phyloP scores from a whole-genome alignment of 257 asterid genomes.

The Fraxinus quadrangulata region DNA sequence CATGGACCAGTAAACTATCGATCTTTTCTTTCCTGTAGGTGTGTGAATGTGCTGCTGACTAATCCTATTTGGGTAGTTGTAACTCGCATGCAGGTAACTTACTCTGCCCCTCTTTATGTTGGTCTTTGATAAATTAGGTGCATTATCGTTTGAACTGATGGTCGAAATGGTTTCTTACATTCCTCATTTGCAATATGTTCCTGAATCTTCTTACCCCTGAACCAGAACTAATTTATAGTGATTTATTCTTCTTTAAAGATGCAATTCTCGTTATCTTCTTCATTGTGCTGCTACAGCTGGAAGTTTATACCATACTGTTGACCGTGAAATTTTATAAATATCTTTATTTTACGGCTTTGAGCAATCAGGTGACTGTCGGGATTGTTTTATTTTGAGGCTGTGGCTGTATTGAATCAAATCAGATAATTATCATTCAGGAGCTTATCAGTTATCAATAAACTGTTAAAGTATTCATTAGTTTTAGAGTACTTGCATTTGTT shows the following conservation, averaged over 20 bases:
- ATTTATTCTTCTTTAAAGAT: not conserved
- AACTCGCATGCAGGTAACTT: slow-evolving; percentile 92
- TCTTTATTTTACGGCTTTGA: not conserved
- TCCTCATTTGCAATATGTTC: not conserved
- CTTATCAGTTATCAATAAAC: too few relatives aligned
- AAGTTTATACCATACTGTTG: not conserved
- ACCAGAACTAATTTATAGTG: not conserved
- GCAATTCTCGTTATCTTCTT: not conserved
- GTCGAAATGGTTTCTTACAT: not conserved
- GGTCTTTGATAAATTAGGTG: slow-evolving; percentile 9
- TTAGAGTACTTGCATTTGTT: not conserved
- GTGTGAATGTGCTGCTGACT: slow-evolving; percentile 92
- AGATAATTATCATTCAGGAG: not conserved
- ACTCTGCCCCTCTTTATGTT: slow-evolving; percentile 14
- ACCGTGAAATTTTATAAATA: not conserved
- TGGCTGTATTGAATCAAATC: not conserved
- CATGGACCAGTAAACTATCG: slow-evolving; percentile 21
- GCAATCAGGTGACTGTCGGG: slow-evolving; percentile 1
- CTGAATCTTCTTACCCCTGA: not conserved
- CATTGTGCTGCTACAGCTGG: not conserved
- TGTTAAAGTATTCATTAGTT: not conserved
- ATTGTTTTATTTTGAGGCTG: not conserved
- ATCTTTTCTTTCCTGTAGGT: slow-evolving; percentile 48
- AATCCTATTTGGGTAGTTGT: slow-evolving; percentile 98
- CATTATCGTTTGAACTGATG: slow-evolving; percentile 14